Evolutionary conservation across 306 rosid genomes (phyloP).

Genomic region (Calophaca sinica): DNA sequence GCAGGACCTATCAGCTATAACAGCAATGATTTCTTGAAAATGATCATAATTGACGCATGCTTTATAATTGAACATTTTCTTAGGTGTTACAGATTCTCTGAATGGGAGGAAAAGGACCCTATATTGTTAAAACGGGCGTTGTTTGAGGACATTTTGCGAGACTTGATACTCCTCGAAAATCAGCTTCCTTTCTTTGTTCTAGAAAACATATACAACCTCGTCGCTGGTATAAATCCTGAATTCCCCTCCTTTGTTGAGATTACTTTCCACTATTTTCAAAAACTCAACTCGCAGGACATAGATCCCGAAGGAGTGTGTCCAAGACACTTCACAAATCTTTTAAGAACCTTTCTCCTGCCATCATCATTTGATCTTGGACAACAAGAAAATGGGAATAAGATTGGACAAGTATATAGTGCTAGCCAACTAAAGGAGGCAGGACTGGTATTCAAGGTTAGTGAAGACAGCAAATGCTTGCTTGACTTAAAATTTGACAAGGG

Average conservation of each 20-base stretch:
- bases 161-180: constrained; percentile 14
- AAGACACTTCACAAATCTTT: constrained; percentile 32
- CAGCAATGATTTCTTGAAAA: constrained; percentile 31
- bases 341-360: background rate
- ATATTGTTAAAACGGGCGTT: constrained; percentile 2
- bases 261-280: background rate
- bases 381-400: fast-evolving
- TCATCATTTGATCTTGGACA: background rate
- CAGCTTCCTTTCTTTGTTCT: constrained; percentile 30
- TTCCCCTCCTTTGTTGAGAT: background rate
- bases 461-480: too few relatives aligned
- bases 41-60: constrained; percentile 33
- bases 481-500: too few relatives aligned
- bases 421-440: constrained; percentile 49
- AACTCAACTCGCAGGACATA: background rate
- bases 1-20: background rate
- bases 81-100: fast-evolving
- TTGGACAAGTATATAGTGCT: background rate
- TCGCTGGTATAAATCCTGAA: background rate
- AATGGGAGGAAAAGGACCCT: background rate
- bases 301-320: background rate
- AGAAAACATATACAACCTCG: background rate
- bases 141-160: background rate
- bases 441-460: constrained; percentile 27
- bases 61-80: constrained; percentile 36